Conservation (phyloP, 2,329 filamentous ascomycete genomes). For the Microsporum audouinii region DNA sequence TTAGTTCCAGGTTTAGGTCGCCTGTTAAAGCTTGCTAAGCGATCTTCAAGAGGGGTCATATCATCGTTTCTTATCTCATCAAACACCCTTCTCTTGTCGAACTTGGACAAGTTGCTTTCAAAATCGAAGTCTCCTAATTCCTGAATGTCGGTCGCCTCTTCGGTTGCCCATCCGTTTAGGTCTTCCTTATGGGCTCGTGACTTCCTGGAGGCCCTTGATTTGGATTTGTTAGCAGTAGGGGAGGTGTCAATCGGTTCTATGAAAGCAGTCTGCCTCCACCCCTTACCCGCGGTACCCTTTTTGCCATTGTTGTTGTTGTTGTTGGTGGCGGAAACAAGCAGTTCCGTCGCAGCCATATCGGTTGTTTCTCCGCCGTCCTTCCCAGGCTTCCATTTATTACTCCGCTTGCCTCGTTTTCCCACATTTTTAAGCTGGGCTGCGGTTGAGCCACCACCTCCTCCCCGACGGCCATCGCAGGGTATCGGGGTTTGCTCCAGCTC, state of each 20-base stretch:
- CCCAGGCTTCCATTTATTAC: slow-evolving; percentile 34
- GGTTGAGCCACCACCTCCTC: slow-evolving; percentile 16
- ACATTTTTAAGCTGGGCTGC: slow-evolving; percentile 20
- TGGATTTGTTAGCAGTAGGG: slow-evolving; percentile 21
- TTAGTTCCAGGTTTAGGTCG: slow-evolving; percentile 53
- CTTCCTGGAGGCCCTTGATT: slow-evolving; percentile 38
- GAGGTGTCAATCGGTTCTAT: slow-evolving; percentile 43
- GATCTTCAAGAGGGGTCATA: slow-evolving; percentile 73
- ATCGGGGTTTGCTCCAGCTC: slow-evolving; percentile 11
- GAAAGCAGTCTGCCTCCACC: slow-evolving; percentile 57
- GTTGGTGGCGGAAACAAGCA: slow-evolving; percentile 12
- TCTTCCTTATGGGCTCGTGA: slow-evolving; percentile 40
- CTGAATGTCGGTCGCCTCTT: slow-evolving; percentile 88
- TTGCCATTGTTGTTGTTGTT: slow-evolving; percentile 19
- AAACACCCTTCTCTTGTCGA: slow-evolving; percentile 86
- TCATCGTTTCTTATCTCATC: slow-evolving; percentile 85
- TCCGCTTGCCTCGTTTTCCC: slow-evolving; percentile 36
- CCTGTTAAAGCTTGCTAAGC: slow-evolving; percentile 84
- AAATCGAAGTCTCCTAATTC: slow-evolving; percentile 95
- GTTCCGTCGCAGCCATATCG: not conserved
- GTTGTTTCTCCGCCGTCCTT: slow-evolving; percentile 29
- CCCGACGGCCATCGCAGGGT: not conserved
- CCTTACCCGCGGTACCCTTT: slow-evolving; percentile 43
- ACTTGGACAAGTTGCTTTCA: slow-evolving; percentile 76
- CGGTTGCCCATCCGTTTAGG: slow-evolving; percentile 84